Base-by-base conservation (phyloP, 768 basidiomycete genomes). In the Boletus coccyginus region DNA sequence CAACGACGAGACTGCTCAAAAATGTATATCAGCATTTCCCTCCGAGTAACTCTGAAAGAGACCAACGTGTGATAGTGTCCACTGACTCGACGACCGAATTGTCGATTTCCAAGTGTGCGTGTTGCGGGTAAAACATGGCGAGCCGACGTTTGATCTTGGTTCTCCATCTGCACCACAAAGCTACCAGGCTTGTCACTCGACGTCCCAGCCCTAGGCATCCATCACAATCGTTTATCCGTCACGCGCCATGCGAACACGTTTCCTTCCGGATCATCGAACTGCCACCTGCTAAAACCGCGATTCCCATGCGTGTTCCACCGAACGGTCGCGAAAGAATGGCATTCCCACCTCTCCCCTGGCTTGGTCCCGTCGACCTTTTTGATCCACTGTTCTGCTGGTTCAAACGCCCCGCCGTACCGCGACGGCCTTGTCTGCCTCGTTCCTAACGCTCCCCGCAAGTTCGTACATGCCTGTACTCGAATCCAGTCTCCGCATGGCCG, bases 101-200 rank as follows among this genome's bases (percentile, higher is more conserved):
- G 41, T 73, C 67, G 14, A 77, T 57, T 39, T 77, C 75, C 36
- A 77, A 44, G 54, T 71, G 74, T 36, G 75, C 74, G 11, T 69
- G 55, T 33, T 71, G 65, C 35, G 71, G 66, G 53, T 70, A 63
- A 56, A 70, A 76, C 11, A 69, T 67, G 5, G 68, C 77, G 13
- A 77, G 62, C 2, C 74, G 68, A 24, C 64, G 59, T 27, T 55
- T 57, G 17, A 50, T 69, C 61, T 48, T 66, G 53, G 1, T 62
- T 49, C 70, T n/a, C 69, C 71, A 3, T 68, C 67, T 9, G 65
- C 44, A 16, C 50, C 58, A 31, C 56, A 39, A 45, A 78, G 65
- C 72, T 76, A 36, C 46, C 44, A 36, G 50, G 7, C 14, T 35
- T 41, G 38, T 53, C 39, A 53, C 13, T 33, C 38, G 3, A 32